Evolutionary conservation across 2,329 filamentous ascomycete species (phyloP).

Genomic region (Aspergillus quadricinctus): DNA sequence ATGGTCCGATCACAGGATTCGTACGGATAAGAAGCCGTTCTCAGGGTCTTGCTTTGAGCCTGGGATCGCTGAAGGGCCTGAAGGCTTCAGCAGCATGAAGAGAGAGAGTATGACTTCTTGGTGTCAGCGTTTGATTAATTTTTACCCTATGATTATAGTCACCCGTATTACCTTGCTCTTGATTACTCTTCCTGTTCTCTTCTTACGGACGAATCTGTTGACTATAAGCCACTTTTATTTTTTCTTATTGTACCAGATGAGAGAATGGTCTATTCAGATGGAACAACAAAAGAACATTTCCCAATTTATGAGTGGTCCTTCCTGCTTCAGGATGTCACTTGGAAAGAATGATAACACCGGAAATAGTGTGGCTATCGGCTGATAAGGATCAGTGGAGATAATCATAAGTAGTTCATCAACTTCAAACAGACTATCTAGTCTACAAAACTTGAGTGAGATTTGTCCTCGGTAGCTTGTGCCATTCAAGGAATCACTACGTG

Average conservation of each 20-base stretch:
- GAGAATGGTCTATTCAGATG: conserved; percentile 12
- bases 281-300: conserved; percentile 2
- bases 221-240: conserved; percentile 17
- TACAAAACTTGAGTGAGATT: neutral
- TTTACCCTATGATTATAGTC: conserved; percentile 21
- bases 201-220: conserved; percentile 29
- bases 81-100: conserved; percentile 59
- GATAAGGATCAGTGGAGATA: neutral
- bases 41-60: conserved; percentile 86
- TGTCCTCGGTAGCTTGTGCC: neutral
- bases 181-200: conserved; percentile 15
- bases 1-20: conserved; percentile 93
- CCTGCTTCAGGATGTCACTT: neutral
- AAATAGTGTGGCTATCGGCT: neutral
- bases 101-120: conserved; percentile 17
- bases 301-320: neutral
- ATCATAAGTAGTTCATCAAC: neutral
- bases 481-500: neutral
- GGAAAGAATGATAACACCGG: neutral
- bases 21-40: conserved; percentile 96
- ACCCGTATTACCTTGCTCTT: conserved; percentile 8
- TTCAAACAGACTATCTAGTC: no score
- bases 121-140: conserved; percentile 26
- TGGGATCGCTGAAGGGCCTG: conserved; percentile 90
- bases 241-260: conserved; percentile 14